A percentile compares a stretch with the other conserved stretches of the same genome.
Evolutionary conservation across 352 stramenopile species (phyloP).

Genomic region (Pythium periplocum): DNA sequence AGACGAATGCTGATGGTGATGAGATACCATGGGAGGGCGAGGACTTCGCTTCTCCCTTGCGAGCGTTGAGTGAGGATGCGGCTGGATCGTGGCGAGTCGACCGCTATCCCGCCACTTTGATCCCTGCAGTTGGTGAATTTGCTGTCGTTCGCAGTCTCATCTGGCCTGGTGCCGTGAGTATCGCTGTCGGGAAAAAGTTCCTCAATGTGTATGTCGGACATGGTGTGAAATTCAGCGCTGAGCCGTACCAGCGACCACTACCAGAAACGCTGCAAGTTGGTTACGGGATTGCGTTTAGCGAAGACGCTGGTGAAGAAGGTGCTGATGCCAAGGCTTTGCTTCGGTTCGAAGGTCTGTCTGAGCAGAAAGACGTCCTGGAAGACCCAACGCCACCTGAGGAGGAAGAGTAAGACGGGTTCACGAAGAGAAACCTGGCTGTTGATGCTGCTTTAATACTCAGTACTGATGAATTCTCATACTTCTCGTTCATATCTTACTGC

Average conservation of each 20-base stretch:
- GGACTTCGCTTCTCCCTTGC: constrained; percentile 54
- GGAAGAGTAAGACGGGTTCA: constrained; percentile 24
- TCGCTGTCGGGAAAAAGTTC: constrained; percentile 83
- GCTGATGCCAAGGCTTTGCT: constrained; percentile 33
- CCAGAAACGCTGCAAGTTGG: constrained; percentile 45
- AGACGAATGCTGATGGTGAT: constrained; percentile 68
- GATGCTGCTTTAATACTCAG: too few relatives aligned
- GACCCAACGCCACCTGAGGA: constrained; percentile 64
- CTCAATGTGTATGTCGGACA: constrained; percentile 89
- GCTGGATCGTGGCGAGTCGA: constrained; percentile 72
- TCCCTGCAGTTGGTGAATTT: constrained; percentile 52
- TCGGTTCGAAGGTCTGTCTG: constrained; percentile 48
- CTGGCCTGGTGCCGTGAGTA: constrained; percentile 85
- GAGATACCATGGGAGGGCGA: constrained; percentile 63
- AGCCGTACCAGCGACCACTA: constrained; percentile 51
- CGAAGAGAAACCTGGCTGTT: too few relatives aligned
- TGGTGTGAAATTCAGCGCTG: constrained; percentile 62
- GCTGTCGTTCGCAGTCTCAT: constrained; percentile 68
- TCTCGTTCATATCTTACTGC: too few relatives aligned
- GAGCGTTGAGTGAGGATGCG: constrained; percentile 58
- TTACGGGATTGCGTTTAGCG: constrained; percentile 36
- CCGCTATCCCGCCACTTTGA: constrained; percentile 53
- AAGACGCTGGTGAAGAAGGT: constrained; percentile 20
- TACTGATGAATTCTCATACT: too few relatives aligned
- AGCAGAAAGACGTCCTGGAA: constrained; percentile 75